Conservation (phyloP, 192 early-diverging fungal species). For the Coemansia sp. region DNA sequence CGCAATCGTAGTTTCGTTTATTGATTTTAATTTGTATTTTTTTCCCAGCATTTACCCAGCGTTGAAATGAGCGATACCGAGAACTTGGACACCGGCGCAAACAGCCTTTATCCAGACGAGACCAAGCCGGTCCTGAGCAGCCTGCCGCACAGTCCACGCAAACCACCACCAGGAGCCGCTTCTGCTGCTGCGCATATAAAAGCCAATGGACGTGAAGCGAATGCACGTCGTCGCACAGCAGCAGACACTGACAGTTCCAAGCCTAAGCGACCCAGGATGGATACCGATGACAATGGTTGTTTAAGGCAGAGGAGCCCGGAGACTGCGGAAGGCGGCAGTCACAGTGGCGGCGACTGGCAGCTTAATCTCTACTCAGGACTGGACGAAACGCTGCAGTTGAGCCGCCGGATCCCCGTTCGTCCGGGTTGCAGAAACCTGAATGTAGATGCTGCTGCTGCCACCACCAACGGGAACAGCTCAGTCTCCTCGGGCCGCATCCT, state of each 20-base stretch:
- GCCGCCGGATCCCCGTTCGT: conserved; percentile 2
- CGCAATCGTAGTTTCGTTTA: neutral
- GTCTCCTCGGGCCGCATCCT: too few species aligned
- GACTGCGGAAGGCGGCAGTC: neutral
- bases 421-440: neutral
- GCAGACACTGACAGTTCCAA: neutral
- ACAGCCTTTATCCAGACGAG: neutral
- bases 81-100: neutral
- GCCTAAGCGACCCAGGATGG: conserved; percentile 22
- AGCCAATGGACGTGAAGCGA: neutral
- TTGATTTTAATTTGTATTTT: neutral
- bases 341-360: conserved; percentile 21
- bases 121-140: neutral
- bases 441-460: neutral
- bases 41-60: neutral
- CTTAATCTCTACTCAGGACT: conserved; percentile 20
- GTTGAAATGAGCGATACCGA: conserved; percentile 6
- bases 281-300: neutral
- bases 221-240: neutral
- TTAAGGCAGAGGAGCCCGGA: neutral
- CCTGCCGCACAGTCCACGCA: neutral
- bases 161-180: neutral
- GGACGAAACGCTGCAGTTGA: conserved; percentile 49
- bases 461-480: neutral
- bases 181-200: neutral